These are phyloP conservation scores for Karstenula rhodostoma DNA, from an alignment of 2,329 filamentous ascomycete genomes.

Conservation along the genomic window DNA sequence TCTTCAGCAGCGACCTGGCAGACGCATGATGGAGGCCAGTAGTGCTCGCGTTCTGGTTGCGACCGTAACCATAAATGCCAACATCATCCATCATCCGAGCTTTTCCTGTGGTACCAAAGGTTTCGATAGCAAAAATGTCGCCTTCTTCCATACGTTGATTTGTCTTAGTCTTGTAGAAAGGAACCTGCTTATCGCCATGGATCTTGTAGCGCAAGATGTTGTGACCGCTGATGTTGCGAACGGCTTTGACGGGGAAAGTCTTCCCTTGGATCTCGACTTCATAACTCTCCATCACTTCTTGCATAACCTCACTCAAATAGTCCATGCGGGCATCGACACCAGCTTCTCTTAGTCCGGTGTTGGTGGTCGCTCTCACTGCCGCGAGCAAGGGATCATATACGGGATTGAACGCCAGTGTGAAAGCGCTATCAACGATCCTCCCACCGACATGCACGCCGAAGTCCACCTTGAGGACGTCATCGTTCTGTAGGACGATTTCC, in stretches of 20 bases:
- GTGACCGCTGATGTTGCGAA: constrained; percentile 89
- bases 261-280: constrained; percentile 82
- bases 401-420: constrained; percentile 72
- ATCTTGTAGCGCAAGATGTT: constrained; percentile 90
- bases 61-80: constrained; percentile 69
- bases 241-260: constrained; percentile 79
- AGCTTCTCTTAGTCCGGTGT: constrained; percentile 82
- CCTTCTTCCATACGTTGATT: constrained; percentile 97
- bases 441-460: constrained; percentile 76
- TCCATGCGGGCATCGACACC: constrained; percentile 89
- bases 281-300: constrained; percentile 92
- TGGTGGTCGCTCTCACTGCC: constrained; percentile 72
- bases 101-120: constrained; percentile 91
- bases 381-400: constrained; percentile 71
- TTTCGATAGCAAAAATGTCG: constrained; percentile 94
- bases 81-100: constrained; percentile 85
- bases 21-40: constrained; percentile 77
- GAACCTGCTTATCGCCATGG: constrained; percentile 90
- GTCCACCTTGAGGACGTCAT: constrained; percentile 79
- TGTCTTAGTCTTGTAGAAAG: constrained; percentile 85
- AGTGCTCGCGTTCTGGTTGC: constrained; percentile 72
- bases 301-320: constrained; percentile 83
- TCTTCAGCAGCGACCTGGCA: constrained; percentile 81
- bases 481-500: constrained; percentile 72
- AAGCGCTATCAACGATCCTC: constrained; percentile 75